phyloP scores from a whole-genome alignment of 2,329 filamentous ascomycete species.

The Aureobasidium pullulans region DNA sequence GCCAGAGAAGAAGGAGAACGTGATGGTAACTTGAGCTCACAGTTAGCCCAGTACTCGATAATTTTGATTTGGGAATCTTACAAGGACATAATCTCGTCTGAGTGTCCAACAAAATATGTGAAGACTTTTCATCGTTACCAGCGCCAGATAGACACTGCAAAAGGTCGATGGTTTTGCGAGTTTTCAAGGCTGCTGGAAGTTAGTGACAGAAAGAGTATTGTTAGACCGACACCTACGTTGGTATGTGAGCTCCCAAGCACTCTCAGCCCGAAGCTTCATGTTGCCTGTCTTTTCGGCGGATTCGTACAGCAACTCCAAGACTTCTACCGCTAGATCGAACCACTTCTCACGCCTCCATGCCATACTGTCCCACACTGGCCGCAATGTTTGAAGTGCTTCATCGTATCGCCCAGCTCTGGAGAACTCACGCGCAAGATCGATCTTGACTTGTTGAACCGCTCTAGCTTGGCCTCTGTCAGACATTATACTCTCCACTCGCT shows the following conservation, averaged over 20 bases:
- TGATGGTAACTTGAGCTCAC: not conserved
- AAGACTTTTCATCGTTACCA: not conserved
- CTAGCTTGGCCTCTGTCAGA: constrained; percentile 45
- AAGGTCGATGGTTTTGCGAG: not conserved
- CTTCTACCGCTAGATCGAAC: constrained; percentile 48
- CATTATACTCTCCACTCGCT: constrained; percentile 42
- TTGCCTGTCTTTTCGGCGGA: constrained; percentile 32
- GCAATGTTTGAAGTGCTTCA: constrained; percentile 45
- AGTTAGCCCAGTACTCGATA: not conserved
- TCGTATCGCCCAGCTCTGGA: constrained; percentile 43
- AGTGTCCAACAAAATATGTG: constrained; percentile 11
- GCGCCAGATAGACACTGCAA: not conserved
- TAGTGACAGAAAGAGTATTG: not conserved
- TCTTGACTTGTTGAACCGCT: constrained; percentile 46
- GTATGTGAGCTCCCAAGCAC: constrained; percentile 16
- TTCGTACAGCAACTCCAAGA: constrained; percentile 47
- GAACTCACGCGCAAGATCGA: constrained; percentile 50
- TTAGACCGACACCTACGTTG: not conserved
- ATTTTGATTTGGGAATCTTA: not conserved
- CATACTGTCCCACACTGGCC: constrained; percentile 48
- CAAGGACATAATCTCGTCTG: constrained; percentile 13
- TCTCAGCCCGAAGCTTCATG: constrained; percentile 8
- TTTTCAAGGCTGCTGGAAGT: not conserved
- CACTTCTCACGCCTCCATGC: constrained; percentile 55
- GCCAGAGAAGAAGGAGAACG: constrained; percentile 14